Evolutionary conservation across 2,329 filamentous ascomycete species (phyloP).

Genomic region (Clonostachys chloroleuca): DNA sequence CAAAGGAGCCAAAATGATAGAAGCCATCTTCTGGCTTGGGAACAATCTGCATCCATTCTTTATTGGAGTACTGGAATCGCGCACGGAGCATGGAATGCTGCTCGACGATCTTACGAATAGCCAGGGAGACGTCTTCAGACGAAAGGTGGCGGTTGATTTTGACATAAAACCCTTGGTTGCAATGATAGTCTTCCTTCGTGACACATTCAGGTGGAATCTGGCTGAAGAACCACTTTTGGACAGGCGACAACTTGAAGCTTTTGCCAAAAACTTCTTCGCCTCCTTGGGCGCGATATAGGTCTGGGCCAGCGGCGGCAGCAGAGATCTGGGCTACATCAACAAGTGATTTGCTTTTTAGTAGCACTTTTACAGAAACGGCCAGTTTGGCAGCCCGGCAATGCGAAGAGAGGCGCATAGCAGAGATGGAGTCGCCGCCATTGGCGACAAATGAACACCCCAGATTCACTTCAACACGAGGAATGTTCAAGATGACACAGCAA

Average conservation of each 20-base stretch:
- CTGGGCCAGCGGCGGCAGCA: neutral
- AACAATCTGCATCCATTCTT: constrained; percentile 4
- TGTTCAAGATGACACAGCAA: constrained; percentile 35
- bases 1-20: neutral
- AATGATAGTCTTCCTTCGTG: constrained; percentile 1
- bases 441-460: constrained; percentile 25
- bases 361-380: constrained; percentile 19
- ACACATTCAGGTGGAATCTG: neutral
- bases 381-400: constrained; percentile 20
- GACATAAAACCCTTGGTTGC: constrained; percentile 8
- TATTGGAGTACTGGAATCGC: constrained; percentile 1
- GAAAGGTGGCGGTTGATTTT: neutral
- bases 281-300: constrained; percentile 3
- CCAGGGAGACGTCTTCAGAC: neutral
- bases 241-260: constrained; percentile 15
- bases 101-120: constrained; percentile 2
- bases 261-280: constrained; percentile 35
- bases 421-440: constrained; percentile 35
- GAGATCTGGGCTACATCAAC: constrained; percentile 12
- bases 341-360: constrained; percentile 17
- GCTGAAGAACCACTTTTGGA: constrained; percentile 6
- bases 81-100: constrained; percentile 9
- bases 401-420: constrained; percentile 35
- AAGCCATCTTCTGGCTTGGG: constrained; percentile 1
- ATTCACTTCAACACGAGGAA: constrained; percentile 18